Percentiles rank a stretch among this genome's conserved stretches.
Conservation (phyloP, 2,329 filamentous ascomycete genomes). For the Scytalidium sp. region DNA sequence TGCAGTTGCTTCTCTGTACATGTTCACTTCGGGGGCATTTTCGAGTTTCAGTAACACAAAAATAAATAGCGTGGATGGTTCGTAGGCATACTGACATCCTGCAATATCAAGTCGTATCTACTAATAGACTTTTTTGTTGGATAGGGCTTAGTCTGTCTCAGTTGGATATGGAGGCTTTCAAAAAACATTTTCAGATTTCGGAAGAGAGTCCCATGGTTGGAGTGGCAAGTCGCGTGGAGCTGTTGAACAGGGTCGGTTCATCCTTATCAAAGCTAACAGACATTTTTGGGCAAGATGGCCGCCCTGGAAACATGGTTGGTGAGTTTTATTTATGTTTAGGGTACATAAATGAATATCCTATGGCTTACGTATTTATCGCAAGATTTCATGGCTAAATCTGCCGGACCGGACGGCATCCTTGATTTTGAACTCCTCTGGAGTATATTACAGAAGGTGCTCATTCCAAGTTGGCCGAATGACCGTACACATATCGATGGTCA, state of each 20-base stretch:
- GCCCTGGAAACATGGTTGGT: slow-evolving; percentile 48
- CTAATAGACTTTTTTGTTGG: too few species aligned
- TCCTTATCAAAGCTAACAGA: slow-evolving; percentile 35
- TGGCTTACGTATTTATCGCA: background rate
- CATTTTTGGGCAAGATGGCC: slow-evolving; percentile 39
- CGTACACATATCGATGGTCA: slow-evolving; percentile 31
- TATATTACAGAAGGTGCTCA: slow-evolving; percentile 39
- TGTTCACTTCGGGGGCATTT: slow-evolving; percentile 44
- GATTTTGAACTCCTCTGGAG: slow-evolving; percentile 33
- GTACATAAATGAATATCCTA: too few species aligned
- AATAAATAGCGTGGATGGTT: too few species aligned
- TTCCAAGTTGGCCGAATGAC: slow-evolving; percentile 47
- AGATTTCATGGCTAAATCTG: background rate
- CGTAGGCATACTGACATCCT: too few species aligned
- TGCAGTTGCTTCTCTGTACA: slow-evolving; percentile 46
- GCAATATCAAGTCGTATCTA: too few species aligned
- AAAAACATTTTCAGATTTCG: slow-evolving; percentile 46
- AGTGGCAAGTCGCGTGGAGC: slow-evolving; percentile 36
- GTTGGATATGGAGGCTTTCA: too few species aligned
- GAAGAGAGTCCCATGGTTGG: slow-evolving; percentile 43
- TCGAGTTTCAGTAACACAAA: too few species aligned
- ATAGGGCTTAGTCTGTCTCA: too few species aligned
- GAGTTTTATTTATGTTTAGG: slow-evolving; percentile 12
- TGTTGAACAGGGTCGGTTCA: slow-evolving; percentile 39
- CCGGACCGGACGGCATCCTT: background rate